phyloP scores from a whole-genome alignment of 2,329 filamentous ascomycete genomes.

The Chaetomium sp. region DNA sequence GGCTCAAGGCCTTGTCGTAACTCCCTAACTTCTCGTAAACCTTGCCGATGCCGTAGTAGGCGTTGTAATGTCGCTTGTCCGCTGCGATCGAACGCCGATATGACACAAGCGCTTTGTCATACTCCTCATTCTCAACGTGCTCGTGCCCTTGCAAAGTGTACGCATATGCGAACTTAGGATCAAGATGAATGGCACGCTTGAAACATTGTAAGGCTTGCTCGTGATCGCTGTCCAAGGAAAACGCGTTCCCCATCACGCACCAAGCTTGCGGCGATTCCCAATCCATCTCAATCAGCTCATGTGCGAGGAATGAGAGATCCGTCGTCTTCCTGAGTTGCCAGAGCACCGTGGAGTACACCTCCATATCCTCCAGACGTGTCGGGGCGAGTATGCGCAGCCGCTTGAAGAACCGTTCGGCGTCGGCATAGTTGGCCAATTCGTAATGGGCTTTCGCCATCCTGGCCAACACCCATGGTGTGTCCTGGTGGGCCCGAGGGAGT shows the following conservation, averaged over 20 bases:
- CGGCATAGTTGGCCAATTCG: constrained; percentile 77
- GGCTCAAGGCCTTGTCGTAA: constrained; percentile 82
- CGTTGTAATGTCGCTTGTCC: constrained; percentile 89
- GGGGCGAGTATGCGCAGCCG: constrained; percentile 74
- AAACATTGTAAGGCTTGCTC: constrained; percentile 94
- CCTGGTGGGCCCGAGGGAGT: constrained; percentile 67
- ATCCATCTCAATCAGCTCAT: constrained; percentile 79
- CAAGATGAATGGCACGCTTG: constrained; percentile 84
- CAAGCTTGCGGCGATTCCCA: constrained; percentile 91
- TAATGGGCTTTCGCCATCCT: constrained; percentile 88
- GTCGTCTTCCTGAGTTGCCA: constrained; percentile 95
- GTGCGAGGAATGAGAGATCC: constrained; percentile 84
- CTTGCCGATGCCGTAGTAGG: constrained; percentile 83
- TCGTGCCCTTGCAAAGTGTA: constrained; percentile 96
- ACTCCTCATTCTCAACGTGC: constrained; percentile 92
- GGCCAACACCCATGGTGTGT: constrained; percentile 88
- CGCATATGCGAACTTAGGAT: constrained; percentile 87
- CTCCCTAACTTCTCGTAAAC: constrained; percentile 89
- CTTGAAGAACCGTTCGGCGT: constrained; percentile 81
- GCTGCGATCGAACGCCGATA: constrained; percentile 82
- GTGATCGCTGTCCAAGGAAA: constrained; percentile 85
- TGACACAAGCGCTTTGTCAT: constrained; percentile 83
- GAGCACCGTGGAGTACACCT: constrained; percentile 96
- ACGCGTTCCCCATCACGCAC: constrained; percentile 93
- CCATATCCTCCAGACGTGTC: constrained; percentile 86